Percentiles rank a stretch among this genome's conserved stretches.
phyloP scores from a whole-genome alignment of 768 basidiomycete species.

The Infundibulicybe gibba region DNA sequence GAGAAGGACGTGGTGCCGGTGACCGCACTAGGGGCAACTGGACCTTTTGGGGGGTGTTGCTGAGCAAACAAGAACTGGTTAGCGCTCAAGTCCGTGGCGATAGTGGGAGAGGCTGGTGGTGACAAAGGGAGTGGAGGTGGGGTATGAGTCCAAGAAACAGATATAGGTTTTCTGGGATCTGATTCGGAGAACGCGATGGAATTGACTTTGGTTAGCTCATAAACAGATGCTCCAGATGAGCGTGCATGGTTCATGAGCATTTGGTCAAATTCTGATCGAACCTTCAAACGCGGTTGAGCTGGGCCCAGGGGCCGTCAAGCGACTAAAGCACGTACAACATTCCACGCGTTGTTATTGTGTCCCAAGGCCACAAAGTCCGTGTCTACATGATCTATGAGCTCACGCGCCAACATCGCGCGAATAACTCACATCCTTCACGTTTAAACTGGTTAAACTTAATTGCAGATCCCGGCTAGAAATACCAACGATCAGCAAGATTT shows the following conservation, averaged over 20 bases:
- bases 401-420: background rate
- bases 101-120: conserved; percentile 35
- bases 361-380: conserved; percentile 58
- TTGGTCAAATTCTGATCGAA: conserved; percentile 61
- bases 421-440: conserved; percentile 55
- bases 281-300: conserved; percentile 19
- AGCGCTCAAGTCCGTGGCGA: conserved; percentile 18
- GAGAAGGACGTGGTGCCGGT: conserved; percentile 58
- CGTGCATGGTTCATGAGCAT: conserved; percentile 54
- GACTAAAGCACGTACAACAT: conserved; percentile 43
- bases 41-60: conserved; percentile 6
- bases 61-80: conserved; percentile 11
- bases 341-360: conserved; percentile 54
- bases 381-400: conserved; percentile 27
- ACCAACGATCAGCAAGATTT: no score
- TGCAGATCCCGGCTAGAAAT: conserved; percentile 50
- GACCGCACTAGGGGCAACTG: conserved; percentile 11
- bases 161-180: conserved; percentile 41
- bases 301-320: background rate
- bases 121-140: conserved; percentile 36
- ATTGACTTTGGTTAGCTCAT: conserved; percentile 51
- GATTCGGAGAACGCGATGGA: conserved; percentile 37
- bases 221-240: conserved; percentile 46
- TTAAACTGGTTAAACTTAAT: conserved; percentile 64
- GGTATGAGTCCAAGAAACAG: conserved; percentile 50